phyloP scores from a whole-genome alignment of 106 monocot genomes.

The Agapanthus africanus region DNA sequence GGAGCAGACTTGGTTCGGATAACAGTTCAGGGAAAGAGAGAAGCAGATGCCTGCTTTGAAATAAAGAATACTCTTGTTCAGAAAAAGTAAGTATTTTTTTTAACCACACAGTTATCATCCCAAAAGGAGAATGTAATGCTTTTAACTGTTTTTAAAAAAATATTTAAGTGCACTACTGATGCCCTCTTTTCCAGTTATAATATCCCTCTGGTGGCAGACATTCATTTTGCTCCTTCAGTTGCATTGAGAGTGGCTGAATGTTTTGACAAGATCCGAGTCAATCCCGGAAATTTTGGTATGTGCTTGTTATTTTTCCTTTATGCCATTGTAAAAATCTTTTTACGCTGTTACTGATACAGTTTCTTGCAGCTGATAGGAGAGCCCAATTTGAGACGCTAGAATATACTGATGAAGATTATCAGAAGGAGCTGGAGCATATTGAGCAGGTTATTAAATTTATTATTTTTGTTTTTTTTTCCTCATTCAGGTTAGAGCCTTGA shows the following conservation, averaged over 20 bases:
- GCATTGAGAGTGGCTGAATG: conserved; percentile 97
- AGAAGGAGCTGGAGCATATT: conserved; percentile 96
- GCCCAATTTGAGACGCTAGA: conserved; percentile 90
- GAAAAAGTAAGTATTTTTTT: conserved; percentile 68
- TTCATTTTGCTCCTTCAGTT: conserved; percentile 96
- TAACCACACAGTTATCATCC: background rate
- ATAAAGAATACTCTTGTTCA: conserved; percentile 95
- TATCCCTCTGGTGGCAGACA: conserved; percentile 97
- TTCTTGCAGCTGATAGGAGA: conserved; percentile 79
- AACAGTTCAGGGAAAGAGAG: conserved; percentile 96
- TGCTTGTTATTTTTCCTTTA: background rate
- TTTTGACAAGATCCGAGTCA: conserved; percentile 99
- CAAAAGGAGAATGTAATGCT: background rate
- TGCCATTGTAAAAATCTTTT: background rate
- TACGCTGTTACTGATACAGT: too few species aligned
- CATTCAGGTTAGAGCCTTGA: background rate
- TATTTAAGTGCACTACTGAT: background rate
- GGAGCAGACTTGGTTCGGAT: conserved; percentile 96
- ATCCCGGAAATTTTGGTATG: conserved; percentile 98
- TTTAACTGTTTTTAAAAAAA: too few species aligned
- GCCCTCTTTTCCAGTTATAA: conserved; percentile 63
- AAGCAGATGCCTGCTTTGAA: conserved; percentile 99
- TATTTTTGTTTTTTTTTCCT: background rate
- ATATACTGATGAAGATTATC: conserved; percentile 91
- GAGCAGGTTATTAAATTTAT: conserved; percentile 52